These are phyloP conservation scores for Pseudogymnoascus sp. DNA, from an alignment of 2,329 filamentous ascomycete genomes.

Conservation along the genomic window DNA sequence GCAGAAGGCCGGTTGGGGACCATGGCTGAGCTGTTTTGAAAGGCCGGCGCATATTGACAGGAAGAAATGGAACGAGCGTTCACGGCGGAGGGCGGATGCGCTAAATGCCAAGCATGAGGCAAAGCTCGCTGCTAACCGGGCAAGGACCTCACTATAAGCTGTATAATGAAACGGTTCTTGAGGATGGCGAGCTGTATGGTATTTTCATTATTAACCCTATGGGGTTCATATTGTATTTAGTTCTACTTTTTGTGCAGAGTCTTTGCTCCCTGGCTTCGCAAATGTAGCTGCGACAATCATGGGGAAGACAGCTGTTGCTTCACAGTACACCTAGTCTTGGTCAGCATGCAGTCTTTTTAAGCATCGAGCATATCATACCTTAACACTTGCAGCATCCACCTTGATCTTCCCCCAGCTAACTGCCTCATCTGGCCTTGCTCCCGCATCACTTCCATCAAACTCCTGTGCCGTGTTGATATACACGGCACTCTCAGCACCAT, in stretches of 20 bases:
- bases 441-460: conserved; percentile 94
- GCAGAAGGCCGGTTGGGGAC: background rate
- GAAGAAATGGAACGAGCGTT: background rate
- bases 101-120: background rate
- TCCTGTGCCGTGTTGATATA: conserved; percentile 98
- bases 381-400: conserved; percentile 75
- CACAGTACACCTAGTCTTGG: conserved; percentile 47
- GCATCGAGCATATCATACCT: conserved; percentile 46
- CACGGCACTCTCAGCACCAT: conserved; percentile 91
- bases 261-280: conserved; percentile 36
- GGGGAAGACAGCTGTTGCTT: conserved; percentile 57
- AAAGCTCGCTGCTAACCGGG: background rate
- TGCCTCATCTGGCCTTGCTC: conserved; percentile 88
- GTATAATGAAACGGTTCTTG: background rate
- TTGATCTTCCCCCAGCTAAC: conserved; percentile 99
- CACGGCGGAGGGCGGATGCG: background rate
- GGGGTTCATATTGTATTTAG: conserved; percentile 6
- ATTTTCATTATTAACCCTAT: background rate
- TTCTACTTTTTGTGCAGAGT: background rate
- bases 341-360: background rate
- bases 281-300: conserved; percentile 61
- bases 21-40: background rate
- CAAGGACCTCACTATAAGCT: background rate
- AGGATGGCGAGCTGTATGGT: background rate
- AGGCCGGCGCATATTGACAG: background rate